Evolutionary conservation across 2,329 filamentous ascomycete genomes (phyloP).

Genomic region (Scorias spongiosa): DNA sequence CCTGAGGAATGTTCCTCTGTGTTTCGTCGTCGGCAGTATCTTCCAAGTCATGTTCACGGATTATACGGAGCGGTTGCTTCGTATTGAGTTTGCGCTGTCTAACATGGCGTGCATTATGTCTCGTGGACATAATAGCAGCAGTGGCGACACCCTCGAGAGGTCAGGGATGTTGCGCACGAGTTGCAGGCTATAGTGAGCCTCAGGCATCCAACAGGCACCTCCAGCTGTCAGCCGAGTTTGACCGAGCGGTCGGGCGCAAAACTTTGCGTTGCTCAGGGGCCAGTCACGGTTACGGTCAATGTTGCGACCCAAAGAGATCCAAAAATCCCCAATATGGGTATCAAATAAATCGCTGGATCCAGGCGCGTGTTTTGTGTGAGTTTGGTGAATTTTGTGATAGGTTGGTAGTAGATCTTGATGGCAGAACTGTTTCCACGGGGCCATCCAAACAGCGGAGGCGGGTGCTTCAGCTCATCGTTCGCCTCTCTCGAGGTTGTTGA

Average conservation of each 20-base stretch:
- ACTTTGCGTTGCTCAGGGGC: not conserved
- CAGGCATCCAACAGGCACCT: not conserved
- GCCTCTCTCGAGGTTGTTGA: not conserved
- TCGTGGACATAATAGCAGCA: constrained; percentile 11
- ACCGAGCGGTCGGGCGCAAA: not conserved
- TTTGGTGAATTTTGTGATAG: not conserved
- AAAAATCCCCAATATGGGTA: not conserved
- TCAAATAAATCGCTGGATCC: not conserved
- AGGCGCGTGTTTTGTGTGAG: not conserved
- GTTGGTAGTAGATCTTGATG: not conserved
- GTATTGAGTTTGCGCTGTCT: constrained; percentile 83
- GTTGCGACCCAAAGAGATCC: not conserved
- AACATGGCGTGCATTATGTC: constrained; percentile 30
- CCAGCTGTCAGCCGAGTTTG: not conserved
- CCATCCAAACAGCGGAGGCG: not conserved
- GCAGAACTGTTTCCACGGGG: not conserved
- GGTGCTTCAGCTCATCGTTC: not conserved
- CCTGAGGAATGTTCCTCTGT: constrained; percentile 65
- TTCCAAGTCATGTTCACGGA: constrained; percentile 84
- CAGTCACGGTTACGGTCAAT: not conserved
- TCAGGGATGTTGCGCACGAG: not conserved
- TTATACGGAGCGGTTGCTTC: constrained; percentile 73
- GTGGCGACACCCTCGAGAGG: not conserved
- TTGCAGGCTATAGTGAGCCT: not conserved
- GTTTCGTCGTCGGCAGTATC: constrained; percentile 65